Conservation (phyloP, 768 basidiomycete genomes). For the Naganishia onofrii region DNA sequence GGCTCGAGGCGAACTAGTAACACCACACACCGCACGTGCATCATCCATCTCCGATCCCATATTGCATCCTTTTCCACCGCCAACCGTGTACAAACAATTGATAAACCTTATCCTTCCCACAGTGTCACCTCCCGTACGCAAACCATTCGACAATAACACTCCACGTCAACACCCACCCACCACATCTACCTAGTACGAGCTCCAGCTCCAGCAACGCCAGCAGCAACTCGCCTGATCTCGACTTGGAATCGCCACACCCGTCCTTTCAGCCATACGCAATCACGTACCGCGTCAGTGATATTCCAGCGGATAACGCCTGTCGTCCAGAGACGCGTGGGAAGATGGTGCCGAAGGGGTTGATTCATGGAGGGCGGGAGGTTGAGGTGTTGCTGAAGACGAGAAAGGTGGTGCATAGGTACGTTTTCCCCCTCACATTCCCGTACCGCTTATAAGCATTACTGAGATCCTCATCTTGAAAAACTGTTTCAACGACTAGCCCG, state of each 20-base stretch:
- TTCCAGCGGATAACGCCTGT: neutral
- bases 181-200: neutral
- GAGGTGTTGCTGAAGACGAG: slow-evolving; percentile 4
- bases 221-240: neutral
- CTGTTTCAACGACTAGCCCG: neutral
- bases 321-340: neutral
- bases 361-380: too few relatives aligned
- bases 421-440: neutral
- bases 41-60: too few relatives aligned
- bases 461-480: too few relatives aligned
- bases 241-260: slow-evolving; percentile 9
- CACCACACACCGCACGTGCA: too few relatives aligned
- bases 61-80: too few relatives aligned
- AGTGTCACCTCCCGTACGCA: slow-evolving; percentile 16
- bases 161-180: slow-evolving; percentile 13
- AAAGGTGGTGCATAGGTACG: slow-evolving; percentile 1
- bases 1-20: too few relatives aligned
- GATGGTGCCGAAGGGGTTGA: neutral
- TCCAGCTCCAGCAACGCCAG: neutral
- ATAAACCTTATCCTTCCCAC: neutral
- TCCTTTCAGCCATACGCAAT: slow-evolving; percentile 13
- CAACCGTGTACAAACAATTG: neutral
- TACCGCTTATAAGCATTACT: too few relatives aligned
- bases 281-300: neutral
- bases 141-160: neutral